Base-by-base conservation (phyloP, 768 basidiomycete genomes). In the Rhizopogon salebrosus region DNA sequence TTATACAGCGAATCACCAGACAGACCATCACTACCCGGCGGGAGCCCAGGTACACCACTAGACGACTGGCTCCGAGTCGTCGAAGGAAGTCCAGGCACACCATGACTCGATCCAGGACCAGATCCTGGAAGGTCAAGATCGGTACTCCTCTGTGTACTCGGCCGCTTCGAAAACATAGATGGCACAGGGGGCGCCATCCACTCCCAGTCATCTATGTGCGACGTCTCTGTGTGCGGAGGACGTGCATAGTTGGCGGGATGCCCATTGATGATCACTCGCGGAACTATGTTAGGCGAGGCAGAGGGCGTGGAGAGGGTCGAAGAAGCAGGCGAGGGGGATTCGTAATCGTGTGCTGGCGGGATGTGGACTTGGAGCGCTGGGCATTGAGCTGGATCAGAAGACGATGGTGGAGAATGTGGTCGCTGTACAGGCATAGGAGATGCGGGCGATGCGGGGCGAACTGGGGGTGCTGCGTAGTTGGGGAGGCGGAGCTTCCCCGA, bases 1-100 rank as follows among this genome's bases (percentile, higher is more conserved):
- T 84, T 76, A 60, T 85, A 85, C 14, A 69, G 66, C 26, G 70
- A 62, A 39, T 71, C 67, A 73, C 51, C 59, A 38, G 38, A 16
- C 11, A 53, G 6, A 9, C 24, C 38, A 9, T 41, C 49, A 29
- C 51, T 49, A n/a, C 59, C 52, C 26, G 55, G 48, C 13, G 56
- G 38, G 13, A 41, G 23, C 20, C 38, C 23, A 42, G 49, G 35
- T 13, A 23, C 4, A 6, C 54, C 22, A 11, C 31, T 34, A 34
- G 31, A 4, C 13, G 31, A 34, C 31, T 34, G 31, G 9, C 31
- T 13, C 27, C 35, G 45, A 38, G n/a, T n/a, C n/a, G n/a, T n/a
- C n/a, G 39, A 18, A 14, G 48, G 55, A 9, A 67, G 65, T 18
- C 72, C 74, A 60, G 49, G 57, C 24, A 23, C 42, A 54, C 7